Evolutionary conservation across 371 early-diverging fungal species (phyloP), one percentile per base, ranked within the genome.

Genomic region (Circinella umbellata): DNA sequence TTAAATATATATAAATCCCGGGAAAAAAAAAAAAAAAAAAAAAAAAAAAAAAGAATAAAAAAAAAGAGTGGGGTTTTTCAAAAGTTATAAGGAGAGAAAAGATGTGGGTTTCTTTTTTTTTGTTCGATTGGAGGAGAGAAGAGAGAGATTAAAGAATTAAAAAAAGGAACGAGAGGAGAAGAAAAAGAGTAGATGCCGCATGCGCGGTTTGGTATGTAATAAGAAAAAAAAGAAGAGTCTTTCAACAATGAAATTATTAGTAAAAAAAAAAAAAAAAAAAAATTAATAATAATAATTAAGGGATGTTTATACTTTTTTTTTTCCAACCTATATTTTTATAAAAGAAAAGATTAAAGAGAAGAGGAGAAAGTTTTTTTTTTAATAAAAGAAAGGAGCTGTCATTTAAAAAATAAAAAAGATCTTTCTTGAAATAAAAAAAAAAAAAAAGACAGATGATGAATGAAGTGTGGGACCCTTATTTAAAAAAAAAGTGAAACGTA

Each of bases 381-480:
- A 17, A 17, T 13, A 51, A 51, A 17, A 51, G 0, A 27, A 57
- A 57, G 57, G 57, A 57, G 57, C 57, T 57, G 57, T 57, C 57
- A 57, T 57, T 57, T 10, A 57, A 57, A 57, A 27, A 57, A n/a
- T n/a, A n/a, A n/a, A n/a, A n/a, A n/a, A 49, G 39, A 39, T 39
- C 39, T 39, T 14, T 13, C 7, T 46, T 46, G 47, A 46, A 13
- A 49, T 4, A 49, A 51, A 42, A 42, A 42, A 42, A 42, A 42
- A 42, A 42, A 42, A 53, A n/a, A 15, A 53, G 20, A 53, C 53
- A 53, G 57, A 57, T 57, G 57, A 57, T 57, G 57, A 27, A 54
- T 14, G 54, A 4, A 8, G 15, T 27, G 27, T 27, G 1, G 27
- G 27, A 27, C 27, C 27, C 27, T 27, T 27, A 27, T 27, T 27